Conservation (phyloP, 2,329 filamentous ascomycete species). For the Macrophomina phaseolina region DNA sequence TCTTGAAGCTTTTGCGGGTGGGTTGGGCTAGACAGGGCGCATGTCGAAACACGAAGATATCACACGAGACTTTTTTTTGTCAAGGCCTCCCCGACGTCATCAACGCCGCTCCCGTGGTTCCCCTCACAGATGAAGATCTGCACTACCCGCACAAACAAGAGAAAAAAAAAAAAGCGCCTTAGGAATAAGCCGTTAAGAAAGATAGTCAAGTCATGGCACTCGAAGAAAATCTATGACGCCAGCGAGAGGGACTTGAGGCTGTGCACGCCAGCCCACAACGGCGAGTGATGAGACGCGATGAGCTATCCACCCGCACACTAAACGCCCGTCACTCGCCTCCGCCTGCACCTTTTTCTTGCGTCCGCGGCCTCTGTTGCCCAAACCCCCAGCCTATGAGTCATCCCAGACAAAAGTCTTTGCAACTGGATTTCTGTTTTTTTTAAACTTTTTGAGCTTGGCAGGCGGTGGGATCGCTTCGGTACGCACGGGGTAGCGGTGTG, state of each 20-base stretch:
- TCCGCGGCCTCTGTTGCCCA: neutral
- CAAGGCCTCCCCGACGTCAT: neutral
- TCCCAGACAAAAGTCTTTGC: neutral
- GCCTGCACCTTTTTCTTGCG: neutral
- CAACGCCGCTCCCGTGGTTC: neutral
- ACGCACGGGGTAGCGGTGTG: neutral
- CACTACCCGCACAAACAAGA: neutral
- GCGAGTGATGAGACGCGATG: too few relatives aligned
- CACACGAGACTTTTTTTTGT: too few relatives aligned
- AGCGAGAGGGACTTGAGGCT: neutral
- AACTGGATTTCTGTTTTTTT: neutral
- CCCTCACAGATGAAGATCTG: neutral
- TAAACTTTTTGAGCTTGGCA: neutral
- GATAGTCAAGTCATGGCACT: too few relatives aligned
- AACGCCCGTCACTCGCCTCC: neutral
- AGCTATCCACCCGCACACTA: neutral
- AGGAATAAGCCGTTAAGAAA: too few relatives aligned
- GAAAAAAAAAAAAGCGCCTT: too few relatives aligned
- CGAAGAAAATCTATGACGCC: too few relatives aligned
- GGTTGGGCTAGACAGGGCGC: too few relatives aligned
- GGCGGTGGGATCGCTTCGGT: neutral
- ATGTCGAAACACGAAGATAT: too few relatives aligned
- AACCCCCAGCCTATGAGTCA: neutral
- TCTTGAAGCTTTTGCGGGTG: neutral
- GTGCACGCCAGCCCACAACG: neutral